Evolutionary conservation across 257 asterid species (phyloP).

Genomic region (Cordia subcordata): DNA sequence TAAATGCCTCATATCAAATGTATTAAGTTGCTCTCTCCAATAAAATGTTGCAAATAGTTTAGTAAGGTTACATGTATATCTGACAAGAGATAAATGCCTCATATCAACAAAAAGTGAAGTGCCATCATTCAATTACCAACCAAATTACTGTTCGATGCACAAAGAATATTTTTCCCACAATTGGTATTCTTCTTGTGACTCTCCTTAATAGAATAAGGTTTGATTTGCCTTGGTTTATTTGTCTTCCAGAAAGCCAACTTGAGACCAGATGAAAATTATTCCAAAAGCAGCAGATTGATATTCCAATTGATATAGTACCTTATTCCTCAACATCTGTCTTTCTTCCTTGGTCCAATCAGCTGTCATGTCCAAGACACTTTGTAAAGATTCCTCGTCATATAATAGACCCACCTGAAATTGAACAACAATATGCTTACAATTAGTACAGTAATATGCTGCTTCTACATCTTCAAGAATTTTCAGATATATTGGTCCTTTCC

Average conservation of each 20-base stretch:
- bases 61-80: background rate
- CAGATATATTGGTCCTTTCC: background rate
- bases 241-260: no score
- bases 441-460: background rate
- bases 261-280: no score
- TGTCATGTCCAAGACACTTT: conserved; percentile 74
- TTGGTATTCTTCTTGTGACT: no score
- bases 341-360: conserved; percentile 90
- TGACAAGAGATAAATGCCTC: background rate
- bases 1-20: background rate
- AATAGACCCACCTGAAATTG: conserved; percentile 80
- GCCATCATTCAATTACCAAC: background rate
- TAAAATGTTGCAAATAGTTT: background rate
- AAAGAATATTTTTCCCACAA: no score
- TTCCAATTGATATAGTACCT: conserved; percentile 39
- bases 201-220: no score
- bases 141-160: no score
- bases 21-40: background rate
- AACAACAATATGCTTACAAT: background rate
- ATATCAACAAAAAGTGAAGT: background rate
- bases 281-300: background rate
- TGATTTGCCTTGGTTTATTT: no score
- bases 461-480: conserved; percentile 1
- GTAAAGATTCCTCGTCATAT: conserved; percentile 78
- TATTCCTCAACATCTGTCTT: conserved; percentile 82